phyloP scores from a whole-genome alignment of 805 yeast species.

The Cyberlindnera galapagoensis region DNA sequence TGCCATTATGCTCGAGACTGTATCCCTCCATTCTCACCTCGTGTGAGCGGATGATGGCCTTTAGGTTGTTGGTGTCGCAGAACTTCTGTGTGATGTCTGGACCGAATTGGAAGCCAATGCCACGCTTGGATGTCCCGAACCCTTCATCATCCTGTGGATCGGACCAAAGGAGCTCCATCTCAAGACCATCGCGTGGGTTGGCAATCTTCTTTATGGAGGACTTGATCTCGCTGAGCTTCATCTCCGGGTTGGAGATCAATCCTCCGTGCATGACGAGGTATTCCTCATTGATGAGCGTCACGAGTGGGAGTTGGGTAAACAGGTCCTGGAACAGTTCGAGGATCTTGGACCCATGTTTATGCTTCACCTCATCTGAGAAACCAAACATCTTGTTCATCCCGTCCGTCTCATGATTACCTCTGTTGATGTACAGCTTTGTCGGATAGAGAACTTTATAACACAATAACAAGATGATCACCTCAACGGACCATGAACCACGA shows the following conservation, averaged over 20 bases:
- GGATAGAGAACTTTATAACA: slow-evolving; percentile 76
- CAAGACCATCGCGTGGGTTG: slow-evolving; percentile 87
- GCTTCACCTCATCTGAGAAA: slow-evolving; percentile 91
- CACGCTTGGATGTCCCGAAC: slow-evolving; percentile 84
- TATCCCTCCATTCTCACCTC: slow-evolving; percentile 93
- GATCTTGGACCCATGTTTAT: slow-evolving; percentile 74
- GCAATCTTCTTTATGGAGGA: slow-evolving; percentile 68
- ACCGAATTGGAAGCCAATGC: slow-evolving; percentile 94
- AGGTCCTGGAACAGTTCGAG: slow-evolving; percentile 82
- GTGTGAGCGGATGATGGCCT: slow-evolving; percentile 86
- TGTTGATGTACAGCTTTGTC: slow-evolving; percentile 59
- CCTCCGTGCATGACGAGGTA: slow-evolving; percentile 96
- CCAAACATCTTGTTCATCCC: slow-evolving; percentile 97
- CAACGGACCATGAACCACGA: slow-evolving; percentile 97
- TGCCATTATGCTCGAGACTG: slow-evolving; percentile 79
- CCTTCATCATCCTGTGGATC: slow-evolving; percentile 85
- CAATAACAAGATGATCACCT: slow-evolving; percentile 79
- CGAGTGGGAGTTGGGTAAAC: slow-evolving; percentile 81
- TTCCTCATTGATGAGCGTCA: slow-evolving; percentile 69
- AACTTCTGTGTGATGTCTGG: slow-evolving; percentile 86
- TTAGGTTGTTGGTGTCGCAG: slow-evolving; percentile 62
- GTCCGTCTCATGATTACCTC: slow-evolving; percentile 96
- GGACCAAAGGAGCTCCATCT: slow-evolving; percentile 97
- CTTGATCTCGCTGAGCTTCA: slow-evolving; percentile 69
- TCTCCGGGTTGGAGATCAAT: slow-evolving; percentile 69